Base-by-base conservation (phyloP, 305 asterid genomes). In the Andrographis paniculata region DNA sequence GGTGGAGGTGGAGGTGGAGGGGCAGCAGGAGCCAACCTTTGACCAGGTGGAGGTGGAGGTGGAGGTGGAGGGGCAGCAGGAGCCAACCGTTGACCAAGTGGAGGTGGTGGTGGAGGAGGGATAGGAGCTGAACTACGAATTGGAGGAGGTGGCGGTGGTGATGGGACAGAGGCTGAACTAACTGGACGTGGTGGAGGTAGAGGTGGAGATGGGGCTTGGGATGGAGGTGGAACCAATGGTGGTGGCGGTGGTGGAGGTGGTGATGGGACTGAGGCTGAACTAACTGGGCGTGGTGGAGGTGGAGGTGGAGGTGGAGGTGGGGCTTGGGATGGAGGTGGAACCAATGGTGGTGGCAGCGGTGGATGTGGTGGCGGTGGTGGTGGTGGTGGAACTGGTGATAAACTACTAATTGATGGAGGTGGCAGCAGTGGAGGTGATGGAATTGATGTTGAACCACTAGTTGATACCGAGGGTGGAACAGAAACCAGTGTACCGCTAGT, bases 71-170 rank as follows among this genome's bases (percentile, higher is more conserved):
- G 50, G 13, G 79, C 66, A n/a, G 68, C 53, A 33, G 67, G 55
- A 40, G 66, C 69, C 21, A 46, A 58, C 21, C 63, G 60, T 22
- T 61, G 55, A 5, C 50, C 55, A 9, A 58, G 45, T 37, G 55
- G 55, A 3, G 45, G 28, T 39, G 48, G 57, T 22, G 62, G 58
- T n/a, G 59, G 64, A 9, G 54, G 59, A 14, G 62, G 67, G 11
- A 45, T 18, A 6, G 63, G 53, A 8, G 56, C 56, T 47, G 44
- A 40, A 49, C 58, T 57, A 58, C 48, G 48, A 50, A 16, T 17
- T 46, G 60, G 59, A 1, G 87, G 87, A 23, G 70, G 53, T 20
- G 78, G 68, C 22, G 83, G 78, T 28, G 77, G 71, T 11, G 66
- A 55, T 23, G 63, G 64, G 8, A 20, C 28, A 22, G 48, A 45